Conservation (phyloP, 2,329 filamentous ascomycete genomes). For the Ophiocordyceps camponoti-leonardi region DNA sequence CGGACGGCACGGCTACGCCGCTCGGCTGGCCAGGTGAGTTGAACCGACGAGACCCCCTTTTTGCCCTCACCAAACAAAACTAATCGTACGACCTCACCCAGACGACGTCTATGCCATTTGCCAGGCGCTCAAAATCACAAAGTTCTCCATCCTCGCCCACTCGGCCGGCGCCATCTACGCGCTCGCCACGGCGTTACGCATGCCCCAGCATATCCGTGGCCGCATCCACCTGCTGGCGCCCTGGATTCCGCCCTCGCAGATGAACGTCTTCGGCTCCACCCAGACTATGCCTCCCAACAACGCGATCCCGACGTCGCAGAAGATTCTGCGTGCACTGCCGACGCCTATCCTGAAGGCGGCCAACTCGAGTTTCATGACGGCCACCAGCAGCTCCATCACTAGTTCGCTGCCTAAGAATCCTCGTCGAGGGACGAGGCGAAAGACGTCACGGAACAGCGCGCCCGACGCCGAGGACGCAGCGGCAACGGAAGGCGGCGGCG, state of each 20-base stretch:
- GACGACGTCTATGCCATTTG: constrained; percentile 88
- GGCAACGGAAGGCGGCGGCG: constrained; percentile 7
- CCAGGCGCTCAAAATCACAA: constrained; percentile 76
- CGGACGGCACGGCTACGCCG: constrained; percentile 68
- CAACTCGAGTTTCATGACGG: constrained; percentile 88
- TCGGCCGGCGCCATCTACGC: constrained; percentile 97
- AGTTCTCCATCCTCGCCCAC: constrained; percentile 91
- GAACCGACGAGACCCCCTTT: not conserved
- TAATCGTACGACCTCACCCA: constrained; percentile 8
- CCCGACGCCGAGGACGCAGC: constrained; percentile 11
- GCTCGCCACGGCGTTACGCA: constrained; percentile 80
- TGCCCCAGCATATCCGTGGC: constrained; percentile 90
- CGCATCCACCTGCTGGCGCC: constrained; percentile 88
- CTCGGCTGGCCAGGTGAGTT: constrained; percentile 79
- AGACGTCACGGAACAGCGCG: constrained; percentile 24
- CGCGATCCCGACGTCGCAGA: constrained; percentile 78
- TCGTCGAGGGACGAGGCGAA: constrained; percentile 42
- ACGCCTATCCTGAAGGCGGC: constrained; percentile 85
- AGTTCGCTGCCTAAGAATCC: constrained; percentile 52
- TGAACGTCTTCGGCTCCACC: constrained; percentile 60
- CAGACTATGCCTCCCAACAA: constrained; percentile 64
- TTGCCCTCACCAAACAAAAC: not conserved
- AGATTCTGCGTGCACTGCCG: constrained; percentile 76
- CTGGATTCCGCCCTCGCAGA: constrained; percentile 92
- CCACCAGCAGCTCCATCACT: constrained; percentile 73